These are phyloP conservation scores for Syzygium jambos DNA, from an alignment of 345 rosid species.

Conservation along the genomic window DNA sequence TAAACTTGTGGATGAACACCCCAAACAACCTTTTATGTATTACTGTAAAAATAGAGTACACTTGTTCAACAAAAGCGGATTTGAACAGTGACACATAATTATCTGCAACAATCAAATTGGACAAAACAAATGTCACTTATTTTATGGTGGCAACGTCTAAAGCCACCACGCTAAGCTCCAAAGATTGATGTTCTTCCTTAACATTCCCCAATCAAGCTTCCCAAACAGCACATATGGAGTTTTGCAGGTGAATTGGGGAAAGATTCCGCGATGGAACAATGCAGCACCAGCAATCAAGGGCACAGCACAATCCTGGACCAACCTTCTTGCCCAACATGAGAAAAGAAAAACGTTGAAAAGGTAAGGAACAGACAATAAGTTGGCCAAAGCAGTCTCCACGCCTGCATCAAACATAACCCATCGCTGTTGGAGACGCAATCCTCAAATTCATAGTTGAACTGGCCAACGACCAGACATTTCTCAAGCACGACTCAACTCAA, in stretches of 20 bases:
- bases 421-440: too few relatives aligned
- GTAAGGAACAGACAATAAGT: neutral
- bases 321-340: neutral
- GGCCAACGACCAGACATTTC: too few relatives aligned
- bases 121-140: neutral
- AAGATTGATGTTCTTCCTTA: neutral
- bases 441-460: too few relatives aligned
- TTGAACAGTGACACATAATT: neutral
- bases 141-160: neutral
- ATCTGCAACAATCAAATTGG: neutral
- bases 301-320: neutral
- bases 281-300: accelerated
- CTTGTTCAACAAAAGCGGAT: neutral
- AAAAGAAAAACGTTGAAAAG: neutral
- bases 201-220: neutral
- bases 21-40: neutral
- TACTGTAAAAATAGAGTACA: neutral
- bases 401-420: neutral
- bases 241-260: neutral
- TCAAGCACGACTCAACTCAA: too few relatives aligned
- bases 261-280: accelerated
- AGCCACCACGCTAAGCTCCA: neutral
- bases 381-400: neutral
- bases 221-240: neutral
- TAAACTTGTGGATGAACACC: neutral